These are phyloP conservation scores for Cryphonectria parasitica DNA, from an alignment of 2,329 filamentous ascomycete genomes.

Conservation along the genomic window DNA sequence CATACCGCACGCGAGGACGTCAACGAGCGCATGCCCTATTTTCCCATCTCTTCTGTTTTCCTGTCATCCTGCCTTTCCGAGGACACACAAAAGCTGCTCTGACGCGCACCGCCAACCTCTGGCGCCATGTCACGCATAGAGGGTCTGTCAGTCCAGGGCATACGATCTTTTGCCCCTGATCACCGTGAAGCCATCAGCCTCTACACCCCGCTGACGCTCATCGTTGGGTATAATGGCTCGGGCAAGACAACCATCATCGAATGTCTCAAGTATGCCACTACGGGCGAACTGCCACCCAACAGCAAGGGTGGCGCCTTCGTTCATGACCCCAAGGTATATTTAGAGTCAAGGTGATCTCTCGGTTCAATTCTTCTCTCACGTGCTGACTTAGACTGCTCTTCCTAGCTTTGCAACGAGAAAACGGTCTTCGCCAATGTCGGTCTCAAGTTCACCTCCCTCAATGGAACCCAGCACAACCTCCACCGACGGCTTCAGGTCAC, in stretches of 20 bases:
- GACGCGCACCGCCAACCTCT: slow-evolving; percentile 18
- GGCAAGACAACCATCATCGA: slow-evolving; percentile 99
- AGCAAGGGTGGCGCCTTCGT: slow-evolving; percentile 91
- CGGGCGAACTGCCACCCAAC: slow-evolving; percentile 90
- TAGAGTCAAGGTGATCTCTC: no score
- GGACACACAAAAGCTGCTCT: slow-evolving; percentile 10
- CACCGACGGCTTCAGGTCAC: slow-evolving; percentile 85
- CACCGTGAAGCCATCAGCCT: slow-evolving; percentile 78
- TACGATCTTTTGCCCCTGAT: slow-evolving; percentile 82
- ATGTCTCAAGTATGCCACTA: slow-evolving; percentile 96
- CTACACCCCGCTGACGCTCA: slow-evolving; percentile 87
- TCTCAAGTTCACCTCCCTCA: slow-evolving; percentile 80
- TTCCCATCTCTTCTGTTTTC: not conserved
- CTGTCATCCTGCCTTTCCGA: not conserved
- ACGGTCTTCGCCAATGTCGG: slow-evolving; percentile 92
- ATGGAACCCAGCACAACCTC: slow-evolving; percentile 78
- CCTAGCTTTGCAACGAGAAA: slow-evolving; percentile 77
- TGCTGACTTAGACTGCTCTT: not conserved
- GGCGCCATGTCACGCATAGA: slow-evolving; percentile 75
- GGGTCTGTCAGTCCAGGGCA: slow-evolving; percentile 81
- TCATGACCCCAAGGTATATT: slow-evolving; percentile 82
- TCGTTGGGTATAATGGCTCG: slow-evolving; percentile 96
- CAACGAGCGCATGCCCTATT: not conserved
- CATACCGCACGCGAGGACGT: not conserved
- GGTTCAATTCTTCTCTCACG: not conserved